Conservation (phyloP, 768 basidiomycete genomes). For the Trametes coccinea region DNA sequence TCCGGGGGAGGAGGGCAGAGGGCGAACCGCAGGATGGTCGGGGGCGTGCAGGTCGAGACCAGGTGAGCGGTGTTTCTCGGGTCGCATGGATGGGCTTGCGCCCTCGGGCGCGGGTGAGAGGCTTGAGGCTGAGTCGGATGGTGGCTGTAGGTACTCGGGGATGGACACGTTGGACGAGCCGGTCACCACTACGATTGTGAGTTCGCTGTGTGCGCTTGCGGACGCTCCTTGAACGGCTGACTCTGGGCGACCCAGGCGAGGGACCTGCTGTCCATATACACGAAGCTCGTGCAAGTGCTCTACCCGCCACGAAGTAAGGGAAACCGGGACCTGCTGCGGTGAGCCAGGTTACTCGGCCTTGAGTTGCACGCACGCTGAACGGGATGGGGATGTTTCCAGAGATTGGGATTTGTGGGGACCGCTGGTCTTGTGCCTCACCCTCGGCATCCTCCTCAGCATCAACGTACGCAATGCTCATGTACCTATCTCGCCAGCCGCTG, state of each 20-base stretch:
- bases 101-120: background rate
- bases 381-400: constrained; percentile 38
- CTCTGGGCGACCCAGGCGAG: constrained; percentile 56
- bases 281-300: constrained; percentile 90
- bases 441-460: constrained; percentile 83
- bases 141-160: constrained; percentile 63
- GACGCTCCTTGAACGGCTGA: background rate
- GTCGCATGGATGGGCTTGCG: background rate
- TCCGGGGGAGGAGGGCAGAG: constrained; percentile 34
- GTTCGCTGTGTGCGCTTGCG: constrained; percentile 32
- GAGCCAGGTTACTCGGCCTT: constrained; percentile 18
- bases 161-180: constrained; percentile 92
- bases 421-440: constrained; percentile 73
- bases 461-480: constrained; percentile 50
- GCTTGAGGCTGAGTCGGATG: background rate
- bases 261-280: constrained; percentile 87
- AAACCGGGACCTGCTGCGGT: constrained; percentile 83
- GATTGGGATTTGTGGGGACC: constrained; percentile 99
- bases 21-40: constrained; percentile 63
- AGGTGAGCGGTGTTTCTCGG: constrained; percentile 49
- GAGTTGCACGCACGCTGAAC: background rate
- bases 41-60: constrained; percentile 88
- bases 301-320: constrained; percentile 73
- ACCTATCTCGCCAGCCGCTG: background rate
- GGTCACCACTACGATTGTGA: constrained; percentile 82